Base-by-base conservation (phyloP, 208 protist genomes). In the Wallacemonas rigidus region DNA sequence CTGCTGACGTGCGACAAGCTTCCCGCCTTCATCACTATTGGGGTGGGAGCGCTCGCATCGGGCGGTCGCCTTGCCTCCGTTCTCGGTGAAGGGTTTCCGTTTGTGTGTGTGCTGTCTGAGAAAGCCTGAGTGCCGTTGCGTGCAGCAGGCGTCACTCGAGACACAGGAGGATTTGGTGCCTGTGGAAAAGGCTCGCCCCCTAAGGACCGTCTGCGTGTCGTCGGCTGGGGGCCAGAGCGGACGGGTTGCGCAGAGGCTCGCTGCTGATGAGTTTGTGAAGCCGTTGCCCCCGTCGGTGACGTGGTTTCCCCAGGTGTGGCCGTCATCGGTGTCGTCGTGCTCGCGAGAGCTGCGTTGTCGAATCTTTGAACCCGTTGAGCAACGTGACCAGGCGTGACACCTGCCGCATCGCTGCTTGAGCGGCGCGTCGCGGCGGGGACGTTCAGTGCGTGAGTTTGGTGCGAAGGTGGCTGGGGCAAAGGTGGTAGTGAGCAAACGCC, bases 351-450 rank as follows among this genome's bases (percentile, higher is more conserved):
- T 17, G 17, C 69, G 7, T 50, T 57, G n/a, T 73, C 54, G 26
- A 63, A 35, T 14, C 41, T 15, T 35, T 60, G 62, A 3, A 45
- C 51, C 4, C 56, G 7, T 3, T 6, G 5, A 9, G 60, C 60
- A 41, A 65, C 60, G 40, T 41, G 45, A 15, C 64, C 64, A 1
- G 64, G 14, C 48, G 64, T 11, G 4, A n/a, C 15, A 2, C 11
- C n/a, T 3, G 50, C 50, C 38, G 64, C 8, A 40, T 65, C 60
- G 9, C 36, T 41, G 17, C 60, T 65, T 3, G 41, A 12, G n/a
- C 60, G 60, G 43, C 60, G 60, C 41, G 60, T 5, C 14, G 68
- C 75, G 5, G 63, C 60, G 14, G 58, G 62, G 8, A 71, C 61
- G 11, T 67, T 48, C 12, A 40, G 12, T 4, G 36, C 62, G 40